Evolutionary conservation across 163 green algal genomes (phyloP), one percentile per base, ranked within the genome.

Genomic region (Chlamydomonas reinhardtii): DNA sequence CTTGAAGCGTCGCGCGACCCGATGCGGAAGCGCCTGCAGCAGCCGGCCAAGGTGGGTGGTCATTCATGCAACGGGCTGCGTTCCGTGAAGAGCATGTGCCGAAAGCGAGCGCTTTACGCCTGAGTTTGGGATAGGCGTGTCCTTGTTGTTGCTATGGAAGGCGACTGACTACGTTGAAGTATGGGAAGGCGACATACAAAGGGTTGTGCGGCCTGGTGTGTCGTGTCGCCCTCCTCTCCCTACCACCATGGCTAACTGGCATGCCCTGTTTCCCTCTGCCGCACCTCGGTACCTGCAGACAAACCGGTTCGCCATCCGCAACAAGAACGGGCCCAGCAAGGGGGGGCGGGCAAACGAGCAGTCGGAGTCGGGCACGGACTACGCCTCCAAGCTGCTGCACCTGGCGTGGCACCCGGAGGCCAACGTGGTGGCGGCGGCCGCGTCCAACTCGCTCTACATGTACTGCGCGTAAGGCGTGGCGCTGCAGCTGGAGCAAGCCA

Each of bases 361-460:
- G 16, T 73, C 80, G 78, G 87, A 88, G 72, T 48, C 68, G 24
- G 89, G 79, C 37, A 92, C 85, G 32, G 97, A 99, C 93, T 98
- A 98, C 62, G 76, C 75, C 16, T 88, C 89, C 39, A 99, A 99
- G 93, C 93, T 99, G 83, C 93, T 99, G 84, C 97, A 99, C 88
- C 88, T 99, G 43, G 96, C 96, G 2, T 99, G 96, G 96, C 97
- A 99, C 86, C 97, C 97, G 56, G 89, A 96, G 71, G 93, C 93
- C 52, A 96, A 98, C 81, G 91, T 99, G 2, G 97, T 99, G 62
- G 97, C 97, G 6, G 96, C 94, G 29, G 97, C 97, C 12, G 97
- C 97, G 14, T 95, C 95, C 24, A 99, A 99, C 93, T 97, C 93
- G 34, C 91, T 99, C n/a, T 99, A 99, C 91, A 96, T 99, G 88